Conservation (phyloP, 129 eudicot genomes). For the Cynara cardunculus region DNA sequence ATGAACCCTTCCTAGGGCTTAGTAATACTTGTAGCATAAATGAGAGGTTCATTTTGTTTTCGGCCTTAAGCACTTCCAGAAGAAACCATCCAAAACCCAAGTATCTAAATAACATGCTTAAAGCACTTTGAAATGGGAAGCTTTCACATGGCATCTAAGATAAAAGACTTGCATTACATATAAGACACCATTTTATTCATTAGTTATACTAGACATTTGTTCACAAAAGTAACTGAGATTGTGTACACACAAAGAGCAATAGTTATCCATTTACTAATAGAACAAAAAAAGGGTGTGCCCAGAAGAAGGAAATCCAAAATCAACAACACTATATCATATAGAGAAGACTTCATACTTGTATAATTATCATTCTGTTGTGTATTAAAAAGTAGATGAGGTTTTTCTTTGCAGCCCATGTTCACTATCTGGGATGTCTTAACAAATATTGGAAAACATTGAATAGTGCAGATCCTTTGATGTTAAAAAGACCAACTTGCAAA, state of each 20-base stretch:
- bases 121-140: background rate
- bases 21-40: background rate
- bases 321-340: background rate
- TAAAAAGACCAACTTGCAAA: background rate
- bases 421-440: background rate
- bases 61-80: background rate
- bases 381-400: background rate
- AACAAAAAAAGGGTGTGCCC: background rate
- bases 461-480: background rate
- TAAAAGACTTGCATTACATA: background rate
- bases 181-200: background rate
- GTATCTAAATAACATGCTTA: background rate
- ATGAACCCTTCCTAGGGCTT: background rate
- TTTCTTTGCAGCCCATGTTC: background rate
- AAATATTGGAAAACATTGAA: background rate
- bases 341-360: background rate
- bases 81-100: background rate
- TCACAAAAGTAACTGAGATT: background rate
- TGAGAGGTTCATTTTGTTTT: background rate
- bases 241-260: background rate
- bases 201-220: background rate
- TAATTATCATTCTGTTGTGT: background rate
- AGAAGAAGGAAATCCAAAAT: background rate
- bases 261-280: background rate
- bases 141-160: background rate